These are phyloP conservation scores for Trichosporon faecale DNA, from an alignment of 1,284 basidiomycete genomes.

Conservation along the genomic window DNA sequence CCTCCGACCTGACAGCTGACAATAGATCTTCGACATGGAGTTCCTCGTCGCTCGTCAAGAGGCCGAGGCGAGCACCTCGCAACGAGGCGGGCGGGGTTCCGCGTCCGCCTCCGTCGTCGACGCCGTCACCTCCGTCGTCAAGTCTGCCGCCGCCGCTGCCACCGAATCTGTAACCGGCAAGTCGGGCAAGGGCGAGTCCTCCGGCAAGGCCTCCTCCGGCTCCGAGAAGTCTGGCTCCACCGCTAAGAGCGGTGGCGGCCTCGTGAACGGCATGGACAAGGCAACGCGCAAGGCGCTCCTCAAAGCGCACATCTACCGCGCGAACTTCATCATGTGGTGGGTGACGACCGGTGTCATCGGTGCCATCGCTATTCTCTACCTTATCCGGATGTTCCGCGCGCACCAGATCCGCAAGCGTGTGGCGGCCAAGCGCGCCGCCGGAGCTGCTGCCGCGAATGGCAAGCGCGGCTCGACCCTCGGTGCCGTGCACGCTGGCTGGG, in stretches of 20 bases:
- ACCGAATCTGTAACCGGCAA: neutral
- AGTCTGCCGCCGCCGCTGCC: neutral
- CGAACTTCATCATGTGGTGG: conserved; percentile 17
- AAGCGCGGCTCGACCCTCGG: neutral
- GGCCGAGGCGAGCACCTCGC: too few species aligned
- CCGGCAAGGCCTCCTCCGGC: neutral
- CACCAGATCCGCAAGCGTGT: conserved; percentile 17
- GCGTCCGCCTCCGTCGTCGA: neutral
- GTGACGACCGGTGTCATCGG: conserved; percentile 18
- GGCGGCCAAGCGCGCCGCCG: neutral
- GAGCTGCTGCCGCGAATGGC: neutral
- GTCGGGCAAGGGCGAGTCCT: conserved; percentile 9
- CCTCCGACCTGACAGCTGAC: neutral
- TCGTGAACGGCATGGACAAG: conserved; percentile 3
- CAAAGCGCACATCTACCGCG: conserved; percentile 9
- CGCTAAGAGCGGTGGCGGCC: neutral
- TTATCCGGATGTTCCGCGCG: conserved; percentile 5
- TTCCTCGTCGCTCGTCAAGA: conserved; percentile 12
- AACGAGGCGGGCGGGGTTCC: neutral
- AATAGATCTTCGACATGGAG: neutral
- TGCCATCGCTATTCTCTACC: conserved; percentile 13
- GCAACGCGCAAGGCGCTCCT: conserved; percentile 2
- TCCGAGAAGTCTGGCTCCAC: neutral
- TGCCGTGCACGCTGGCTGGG: conserved; percentile 7
- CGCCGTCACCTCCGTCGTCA: neutral